Evolutionary conservation across 2,329 filamentous ascomycete species (phyloP).

Genomic region (Pseudophaeomoniella oleicola): DNA sequence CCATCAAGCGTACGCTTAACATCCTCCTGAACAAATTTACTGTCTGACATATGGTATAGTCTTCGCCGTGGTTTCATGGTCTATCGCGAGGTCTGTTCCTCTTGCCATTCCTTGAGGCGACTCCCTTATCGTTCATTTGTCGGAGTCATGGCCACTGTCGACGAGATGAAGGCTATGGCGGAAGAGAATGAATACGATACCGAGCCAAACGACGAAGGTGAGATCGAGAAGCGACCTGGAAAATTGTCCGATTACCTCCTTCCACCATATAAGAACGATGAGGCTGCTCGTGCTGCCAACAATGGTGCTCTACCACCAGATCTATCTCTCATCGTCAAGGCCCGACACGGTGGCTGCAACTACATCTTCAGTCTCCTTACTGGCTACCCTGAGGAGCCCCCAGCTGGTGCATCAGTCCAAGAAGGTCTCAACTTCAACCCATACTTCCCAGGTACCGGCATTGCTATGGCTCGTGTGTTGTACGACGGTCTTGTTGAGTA

Average conservation of each 20-base stretch:
- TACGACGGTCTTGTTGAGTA: conserved; percentile 97
- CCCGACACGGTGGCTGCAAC: conserved; percentile 89
- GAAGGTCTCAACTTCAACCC: conserved; percentile 99
- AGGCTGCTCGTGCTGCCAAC: conserved; percentile 94
- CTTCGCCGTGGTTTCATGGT: conserved; percentile 99
- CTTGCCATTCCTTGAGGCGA: conserved; percentile 91
- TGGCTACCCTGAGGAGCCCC: conserved; percentile 91
- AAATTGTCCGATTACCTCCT: conserved; percentile 98
- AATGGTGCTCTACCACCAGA: conserved; percentile 95
- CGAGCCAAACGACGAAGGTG: conserved; percentile 94
- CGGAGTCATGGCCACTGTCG: conserved; percentile 82
- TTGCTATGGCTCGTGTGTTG: conserved; percentile 96
- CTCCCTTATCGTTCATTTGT: conserved; percentile 88
- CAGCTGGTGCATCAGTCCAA: conserved; percentile 71
- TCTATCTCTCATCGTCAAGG: conserved; percentile 96
- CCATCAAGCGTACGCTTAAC: conserved; percentile 79
- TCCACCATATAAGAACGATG: conserved; percentile 93
- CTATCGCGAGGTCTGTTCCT: conserved; percentile 95
- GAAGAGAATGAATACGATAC: conserved; percentile 98
- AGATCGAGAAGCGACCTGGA: conserved; percentile 95
- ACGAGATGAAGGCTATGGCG: conserved; percentile 92
- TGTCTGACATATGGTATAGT: conserved; percentile 30
- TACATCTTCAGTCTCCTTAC: conserved; percentile 97
- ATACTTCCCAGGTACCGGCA: conserved; percentile 93
- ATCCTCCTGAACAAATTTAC: conserved; percentile 1